phyloP scores from a whole-genome alignment of 495 filamentous ascomycete species.

The Daldinia concentrica region DNA sequence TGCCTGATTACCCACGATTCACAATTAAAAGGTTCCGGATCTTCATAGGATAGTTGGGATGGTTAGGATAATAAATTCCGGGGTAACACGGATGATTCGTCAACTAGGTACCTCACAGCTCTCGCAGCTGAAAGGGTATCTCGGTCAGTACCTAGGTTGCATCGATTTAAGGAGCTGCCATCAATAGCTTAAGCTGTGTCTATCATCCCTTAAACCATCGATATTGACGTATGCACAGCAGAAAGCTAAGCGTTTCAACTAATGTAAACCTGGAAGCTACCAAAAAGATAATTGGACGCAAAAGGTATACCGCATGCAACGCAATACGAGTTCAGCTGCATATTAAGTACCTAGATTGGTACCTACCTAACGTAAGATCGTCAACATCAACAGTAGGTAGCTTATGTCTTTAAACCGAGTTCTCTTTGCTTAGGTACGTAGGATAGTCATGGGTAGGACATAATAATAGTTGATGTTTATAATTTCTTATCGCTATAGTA shows the following conservation, averaged over 20 bases:
- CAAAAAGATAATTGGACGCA: neutral
- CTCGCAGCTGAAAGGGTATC: conserved; percentile 19
- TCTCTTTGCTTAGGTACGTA: too few relatives aligned
- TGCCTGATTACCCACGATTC: conserved; percentile 4
- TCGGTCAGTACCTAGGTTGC: conserved; percentile 16
- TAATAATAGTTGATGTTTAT: too few relatives aligned
- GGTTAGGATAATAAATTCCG: neutral
- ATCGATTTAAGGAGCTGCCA: conserved; percentile 25
- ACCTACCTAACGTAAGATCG: neutral
- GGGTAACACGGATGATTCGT: conserved; percentile 24
- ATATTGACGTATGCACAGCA: conserved; percentile 13
- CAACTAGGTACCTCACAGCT: conserved; percentile 7
- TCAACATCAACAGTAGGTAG: too few relatives aligned
- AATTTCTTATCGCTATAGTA: too few relatives aligned
- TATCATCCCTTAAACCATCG: conserved; percentile 7
- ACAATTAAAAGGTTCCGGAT: neutral
- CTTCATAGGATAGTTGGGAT: conserved; percentile 19
- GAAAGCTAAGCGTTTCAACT: conserved; percentile 7
- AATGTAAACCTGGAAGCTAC: conserved; percentile 3
- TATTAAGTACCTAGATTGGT: too few relatives aligned
- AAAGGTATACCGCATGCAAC: neutral
- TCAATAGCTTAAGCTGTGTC: conserved; percentile 21
- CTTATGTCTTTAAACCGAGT: too few relatives aligned
- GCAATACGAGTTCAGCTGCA: neutral
- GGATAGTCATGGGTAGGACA: neutral